Evolutionary conservation across 2,329 filamentous ascomycete genomes (phyloP).

Genomic region (Mariannaea sp.): DNA sequence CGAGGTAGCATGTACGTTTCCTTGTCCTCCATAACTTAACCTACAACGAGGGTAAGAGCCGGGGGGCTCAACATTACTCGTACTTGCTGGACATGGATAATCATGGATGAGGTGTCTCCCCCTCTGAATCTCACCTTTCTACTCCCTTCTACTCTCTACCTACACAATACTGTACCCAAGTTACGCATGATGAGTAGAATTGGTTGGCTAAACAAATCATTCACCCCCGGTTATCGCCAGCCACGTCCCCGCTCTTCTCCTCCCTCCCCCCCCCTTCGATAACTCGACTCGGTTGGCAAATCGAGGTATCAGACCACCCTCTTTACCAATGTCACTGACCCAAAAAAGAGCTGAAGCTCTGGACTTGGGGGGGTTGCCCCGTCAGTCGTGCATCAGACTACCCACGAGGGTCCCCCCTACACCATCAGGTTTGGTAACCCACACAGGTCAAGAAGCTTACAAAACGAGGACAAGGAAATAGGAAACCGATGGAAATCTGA

Average conservation of each 20-base stretch:
- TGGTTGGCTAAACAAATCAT: conserved; percentile 8
- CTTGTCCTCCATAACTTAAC: no score
- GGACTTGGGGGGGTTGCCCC: neutral
- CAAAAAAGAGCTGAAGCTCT: neutral
- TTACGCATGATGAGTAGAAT: neutral
- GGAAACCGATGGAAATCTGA: no score
- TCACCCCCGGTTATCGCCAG: conserved; percentile 32
- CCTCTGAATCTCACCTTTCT: no score
- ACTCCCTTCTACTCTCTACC: neutral
- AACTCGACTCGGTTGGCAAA: conserved; percentile 30
- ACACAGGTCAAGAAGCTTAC: no score
- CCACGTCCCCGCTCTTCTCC: conserved; percentile 34
- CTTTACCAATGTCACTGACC: conserved; percentile 19
- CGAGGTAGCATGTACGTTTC: no score
- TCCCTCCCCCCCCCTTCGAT: neutral
- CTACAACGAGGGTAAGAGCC: neutral
- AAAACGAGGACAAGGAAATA: no score
- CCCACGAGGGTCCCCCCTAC: no score
- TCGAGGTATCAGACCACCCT: conserved; percentile 38
- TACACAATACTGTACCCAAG: neutral
- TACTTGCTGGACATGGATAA: neutral
- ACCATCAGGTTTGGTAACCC: no score
- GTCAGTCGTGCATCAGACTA: neutral
- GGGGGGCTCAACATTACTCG: neutral
- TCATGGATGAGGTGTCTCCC: neutral